Percentiles rank a stretch among this genome's conserved stretches.
Evolutionary conservation across 441 rosid genomes (phyloP).

Genomic region (Mallotus japonicus): DNA sequence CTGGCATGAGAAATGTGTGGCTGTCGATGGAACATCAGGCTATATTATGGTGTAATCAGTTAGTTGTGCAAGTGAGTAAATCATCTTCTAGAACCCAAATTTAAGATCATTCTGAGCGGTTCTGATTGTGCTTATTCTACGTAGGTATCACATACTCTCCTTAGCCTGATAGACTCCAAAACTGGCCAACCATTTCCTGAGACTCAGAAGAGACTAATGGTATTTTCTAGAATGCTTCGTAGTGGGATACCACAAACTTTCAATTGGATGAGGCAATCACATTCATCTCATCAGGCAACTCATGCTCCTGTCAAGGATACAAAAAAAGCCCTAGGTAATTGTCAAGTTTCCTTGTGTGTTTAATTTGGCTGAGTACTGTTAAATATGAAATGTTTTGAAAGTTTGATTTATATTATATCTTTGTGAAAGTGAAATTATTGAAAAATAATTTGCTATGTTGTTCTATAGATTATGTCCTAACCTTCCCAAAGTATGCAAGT

Average conservation of each 20-base stretch:
- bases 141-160: slow-evolving; percentile 97
- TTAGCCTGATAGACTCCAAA: slow-evolving; percentile 79
- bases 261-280: slow-evolving; percentile 59
- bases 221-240: slow-evolving; percentile 78
- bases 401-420: slow-evolving; percentile 4
- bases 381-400: slow-evolving; percentile 2
- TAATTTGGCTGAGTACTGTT: slow-evolving; percentile 3
- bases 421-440: slow-evolving; percentile 3
- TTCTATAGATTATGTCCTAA: background rate
- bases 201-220: slow-evolving; percentile 55
- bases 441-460: background rate
- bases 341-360: slow-evolving; percentile 19
- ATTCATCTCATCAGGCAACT: slow-evolving; percentile 40
- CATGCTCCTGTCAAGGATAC: slow-evolving; percentile 41
- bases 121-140: slow-evolving; percentile 33
- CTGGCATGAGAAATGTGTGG: slow-evolving; percentile 95
- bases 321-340: slow-evolving; percentile 44
- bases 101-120: slow-evolving; percentile 12
- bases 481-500: background rate
- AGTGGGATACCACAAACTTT: slow-evolving; percentile 79
- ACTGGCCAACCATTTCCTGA: slow-evolving; percentile 68
- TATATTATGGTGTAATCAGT: slow-evolving; percentile 96
- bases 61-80: slow-evolving; percentile 88
- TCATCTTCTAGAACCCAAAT: slow-evolving; percentile 21
- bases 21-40: slow-evolving; percentile 99